These are phyloP conservation scores for Elaeis oleifera DNA, from an alignment of 202 grass and related monocot genomes.

Conservation along the genomic window DNA sequence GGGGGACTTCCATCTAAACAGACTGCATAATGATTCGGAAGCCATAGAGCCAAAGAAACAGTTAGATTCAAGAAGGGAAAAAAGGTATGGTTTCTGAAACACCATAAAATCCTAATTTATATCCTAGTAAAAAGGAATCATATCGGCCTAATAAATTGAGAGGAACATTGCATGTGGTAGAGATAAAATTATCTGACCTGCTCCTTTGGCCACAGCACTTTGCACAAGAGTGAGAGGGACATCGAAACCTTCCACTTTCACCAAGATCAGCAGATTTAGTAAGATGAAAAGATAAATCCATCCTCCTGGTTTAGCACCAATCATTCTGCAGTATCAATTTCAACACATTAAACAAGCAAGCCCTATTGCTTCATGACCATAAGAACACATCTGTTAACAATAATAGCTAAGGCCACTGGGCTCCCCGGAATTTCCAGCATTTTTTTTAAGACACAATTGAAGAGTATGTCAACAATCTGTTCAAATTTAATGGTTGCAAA, in stretches of 20 bases:
- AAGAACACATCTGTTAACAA: too few relatives aligned
- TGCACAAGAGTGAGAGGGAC: conserved; percentile 49
- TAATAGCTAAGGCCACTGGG: too few relatives aligned
- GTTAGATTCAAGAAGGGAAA: background rate
- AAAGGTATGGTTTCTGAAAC: background rate
- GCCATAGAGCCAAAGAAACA: background rate
- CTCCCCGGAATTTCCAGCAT: too few relatives aligned
- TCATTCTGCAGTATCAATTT: conserved; percentile 22
- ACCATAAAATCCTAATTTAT: background rate
- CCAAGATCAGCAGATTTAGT: conserved; percentile 7
- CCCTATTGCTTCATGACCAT: too few relatives aligned
- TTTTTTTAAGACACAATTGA: too few relatives aligned
- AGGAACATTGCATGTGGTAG: background rate
- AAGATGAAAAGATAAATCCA: conserved; percentile 26
- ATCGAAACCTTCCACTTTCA: conserved; percentile 24
- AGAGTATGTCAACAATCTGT: too few relatives aligned
- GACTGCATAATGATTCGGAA: conserved; percentile 28
- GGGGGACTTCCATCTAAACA: conserved; percentile 76
- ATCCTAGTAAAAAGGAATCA: background rate
- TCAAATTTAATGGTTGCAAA: too few relatives aligned
- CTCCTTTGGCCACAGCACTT: conserved; percentile 50
- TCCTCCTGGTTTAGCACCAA: background rate
- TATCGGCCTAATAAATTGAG: background rate
- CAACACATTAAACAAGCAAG: too few relatives aligned
- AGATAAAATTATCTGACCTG: conserved; percentile 30